Conservation (phyloP, 495 filamentous ascomycete genomes). For the Geoglossum glabrum region DNA sequence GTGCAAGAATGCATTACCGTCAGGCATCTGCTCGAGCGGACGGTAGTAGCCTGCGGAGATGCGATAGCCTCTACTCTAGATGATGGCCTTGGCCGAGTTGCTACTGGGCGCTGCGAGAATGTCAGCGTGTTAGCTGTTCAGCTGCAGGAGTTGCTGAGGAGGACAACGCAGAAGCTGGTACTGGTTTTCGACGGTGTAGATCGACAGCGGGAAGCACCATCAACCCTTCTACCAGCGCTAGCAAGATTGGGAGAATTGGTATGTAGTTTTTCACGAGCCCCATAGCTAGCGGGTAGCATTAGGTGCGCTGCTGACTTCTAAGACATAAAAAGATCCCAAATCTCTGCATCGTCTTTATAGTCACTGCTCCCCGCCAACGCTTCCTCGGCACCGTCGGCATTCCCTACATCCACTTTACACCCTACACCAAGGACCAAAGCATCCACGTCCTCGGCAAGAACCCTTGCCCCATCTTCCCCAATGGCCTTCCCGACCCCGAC, state of each 20-base stretch:
- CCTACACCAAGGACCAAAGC: constrained; percentile 64
- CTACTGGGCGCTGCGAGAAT: constrained; percentile 50
- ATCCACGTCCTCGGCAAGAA: constrained; percentile 41
- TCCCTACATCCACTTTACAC: constrained; percentile 66
- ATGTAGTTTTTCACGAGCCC: constrained; percentile 15
- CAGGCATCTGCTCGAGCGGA: constrained; percentile 65
- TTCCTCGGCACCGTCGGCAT: constrained; percentile 51
- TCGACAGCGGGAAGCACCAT: constrained; percentile 56
- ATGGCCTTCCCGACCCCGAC: constrained; percentile 13
- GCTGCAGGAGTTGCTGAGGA: constrained; percentile 30
- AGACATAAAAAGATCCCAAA: constrained; percentile 44
- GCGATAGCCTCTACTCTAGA: constrained; percentile 15
- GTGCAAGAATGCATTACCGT: constrained; percentile 76
- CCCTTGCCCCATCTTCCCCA: constrained; percentile 2
- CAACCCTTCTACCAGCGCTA: constrained; percentile 65
- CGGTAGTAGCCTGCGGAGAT: constrained; percentile 28
- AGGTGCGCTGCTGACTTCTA: not conserved
- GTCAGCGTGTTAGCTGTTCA: constrained; percentile 52
- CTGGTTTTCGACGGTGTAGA: constrained; percentile 88
- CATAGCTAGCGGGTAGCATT: not conserved
- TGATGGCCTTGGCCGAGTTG: constrained; percentile 20
- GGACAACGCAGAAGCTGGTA: constrained; percentile 38
- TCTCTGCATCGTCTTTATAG: constrained; percentile 58
- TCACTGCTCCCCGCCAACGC: constrained; percentile 48
- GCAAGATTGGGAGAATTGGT: constrained; percentile 61